Base-by-base conservation (phyloP, 768 basidiomycete species). In the Lactarius evosmus region DNA sequence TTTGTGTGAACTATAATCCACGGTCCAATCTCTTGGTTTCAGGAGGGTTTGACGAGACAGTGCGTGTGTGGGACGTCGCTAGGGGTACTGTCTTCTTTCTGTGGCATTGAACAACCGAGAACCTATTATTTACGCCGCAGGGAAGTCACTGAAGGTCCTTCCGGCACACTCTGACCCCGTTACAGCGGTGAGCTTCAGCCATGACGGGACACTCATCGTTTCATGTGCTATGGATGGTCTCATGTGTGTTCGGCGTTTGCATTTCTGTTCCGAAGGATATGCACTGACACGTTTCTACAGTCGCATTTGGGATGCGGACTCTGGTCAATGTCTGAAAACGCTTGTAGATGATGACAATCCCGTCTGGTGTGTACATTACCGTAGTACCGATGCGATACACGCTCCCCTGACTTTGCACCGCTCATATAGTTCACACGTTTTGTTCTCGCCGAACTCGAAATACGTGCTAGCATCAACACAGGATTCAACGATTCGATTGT, bases 111-210 rank as follows among this genome's bases (percentile, higher is more conserved):
- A 34, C 7, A 22, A 33, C 16, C 7, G 17, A 22, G 30, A 4
- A 57, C 56, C 19, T 70, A 50, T 16, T 8, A 5, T 33, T 11
- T 22, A 6, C 63, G 12, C 25, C 17, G 12, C 54, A 95, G 96
- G 92, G 19, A 88, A 83, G 72, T 85, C 87, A n/a, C 75, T 98
- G 72, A 89, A 91, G 74, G 85, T 90, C 17, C 79, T 98, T 9
- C 94, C 95, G 36, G 97, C 97, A 2, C 97, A 98, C 78, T 95
- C 95, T 2, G 97, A 98, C 74, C 95, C 97, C 14, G 93, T 98
- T 34, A 96, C 94, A 49, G 88, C 92, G 12, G 94, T 98, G 7
- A 84, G 85, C 62, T 99, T 97, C 80, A 98, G 92, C 74, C 85
- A 88, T 68, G 96, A 98, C 67, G 97, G 97, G 7, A 95, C 93